Percentiles rank a stretch among this genome's conserved stretches.
Conservation (phyloP, 129 eudicot genomes). For the Silybum marianum region DNA sequence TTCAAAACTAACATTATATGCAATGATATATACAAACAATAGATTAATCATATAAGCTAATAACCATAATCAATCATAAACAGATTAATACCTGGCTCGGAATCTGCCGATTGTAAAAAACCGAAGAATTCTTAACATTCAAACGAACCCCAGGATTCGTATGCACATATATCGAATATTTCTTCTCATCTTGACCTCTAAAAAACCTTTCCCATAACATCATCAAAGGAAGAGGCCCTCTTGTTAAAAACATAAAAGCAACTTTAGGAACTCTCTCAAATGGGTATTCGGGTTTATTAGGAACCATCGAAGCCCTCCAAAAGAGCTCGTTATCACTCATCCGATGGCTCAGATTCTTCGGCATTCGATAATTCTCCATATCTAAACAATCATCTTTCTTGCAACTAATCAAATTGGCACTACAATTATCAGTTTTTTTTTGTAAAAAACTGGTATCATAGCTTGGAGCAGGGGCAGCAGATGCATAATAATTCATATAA, state of each 20-base stretch:
- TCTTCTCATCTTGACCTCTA: conserved; percentile 49
- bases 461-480: conserved; percentile 41
- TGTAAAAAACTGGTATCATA: not conserved
- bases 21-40: not conserved
- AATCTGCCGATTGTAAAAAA: conserved; percentile 67
- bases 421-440: not conserved
- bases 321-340: conserved; percentile 79
- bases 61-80: conserved; percentile 13
- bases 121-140: conserved; percentile 54
- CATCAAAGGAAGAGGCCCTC: conserved; percentile 88
- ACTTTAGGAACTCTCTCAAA: conserved; percentile 77
- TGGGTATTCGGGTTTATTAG: conserved; percentile 64
- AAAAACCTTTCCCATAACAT: conserved; percentile 92
- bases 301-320: conserved; percentile 97
- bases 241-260: conserved; percentile 90
- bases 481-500: conserved; percentile 31
- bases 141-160: conserved; percentile 58
- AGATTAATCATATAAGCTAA: conserved; percentile 4
- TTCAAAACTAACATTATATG: not conserved
- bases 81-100: conserved; percentile 76
- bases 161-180: conserved; percentile 83
- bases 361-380: conserved; percentile 50
- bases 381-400: conserved; percentile 54
- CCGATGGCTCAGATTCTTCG: conserved; percentile 53
- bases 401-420: conserved; percentile 28